Conservation (phyloP, 2,329 filamentous ascomycete genomes). For the Arthrocladium fulminans region DNA sequence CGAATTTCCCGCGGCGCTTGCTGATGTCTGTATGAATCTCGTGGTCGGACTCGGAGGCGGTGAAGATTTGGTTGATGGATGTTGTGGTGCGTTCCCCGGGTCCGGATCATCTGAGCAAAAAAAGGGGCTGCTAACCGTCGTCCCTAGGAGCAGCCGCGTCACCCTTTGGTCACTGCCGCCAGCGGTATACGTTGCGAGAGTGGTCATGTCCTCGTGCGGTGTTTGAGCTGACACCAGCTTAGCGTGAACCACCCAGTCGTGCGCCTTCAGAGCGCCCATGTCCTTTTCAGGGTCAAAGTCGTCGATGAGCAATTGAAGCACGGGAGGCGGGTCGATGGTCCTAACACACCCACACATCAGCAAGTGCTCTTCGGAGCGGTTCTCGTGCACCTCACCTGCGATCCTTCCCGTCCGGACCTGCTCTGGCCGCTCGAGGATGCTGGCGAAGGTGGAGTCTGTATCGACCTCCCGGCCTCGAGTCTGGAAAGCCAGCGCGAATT, state of each 20-base stretch:
- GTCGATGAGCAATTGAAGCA: slow-evolving; percentile 37
- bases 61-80: slow-evolving; percentile 24
- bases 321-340: slow-evolving; percentile 39
- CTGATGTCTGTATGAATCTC: slow-evolving; percentile 13
- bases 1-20: background rate
- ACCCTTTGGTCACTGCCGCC: slow-evolving; percentile 18
- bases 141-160: slow-evolving; percentile 19
- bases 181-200: slow-evolving; percentile 17
- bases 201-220: slow-evolving; percentile 18
- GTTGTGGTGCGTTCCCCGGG: slow-evolving; percentile 32
- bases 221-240: slow-evolving; percentile 29
- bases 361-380: slow-evolving; percentile 34
- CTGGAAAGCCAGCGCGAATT: background rate
- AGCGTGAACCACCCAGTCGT: slow-evolving; percentile 36
- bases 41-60: slow-evolving; percentile 14
- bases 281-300: slow-evolving; percentile 37
- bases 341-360: slow-evolving; percentile 30
- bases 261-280: slow-evolving; percentile 28
- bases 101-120: slow-evolving; percentile 36
- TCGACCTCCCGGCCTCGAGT: slow-evolving; percentile 14
- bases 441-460: slow-evolving; percentile 38
- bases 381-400: slow-evolving; percentile 37
- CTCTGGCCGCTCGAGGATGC: slow-evolving; percentile 38
- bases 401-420: slow-evolving; percentile 39
- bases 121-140: slow-evolving; percentile 32